phyloP scores from a whole-genome alignment of 139 green algal species.

The Chlorella vulgaris region DNA sequence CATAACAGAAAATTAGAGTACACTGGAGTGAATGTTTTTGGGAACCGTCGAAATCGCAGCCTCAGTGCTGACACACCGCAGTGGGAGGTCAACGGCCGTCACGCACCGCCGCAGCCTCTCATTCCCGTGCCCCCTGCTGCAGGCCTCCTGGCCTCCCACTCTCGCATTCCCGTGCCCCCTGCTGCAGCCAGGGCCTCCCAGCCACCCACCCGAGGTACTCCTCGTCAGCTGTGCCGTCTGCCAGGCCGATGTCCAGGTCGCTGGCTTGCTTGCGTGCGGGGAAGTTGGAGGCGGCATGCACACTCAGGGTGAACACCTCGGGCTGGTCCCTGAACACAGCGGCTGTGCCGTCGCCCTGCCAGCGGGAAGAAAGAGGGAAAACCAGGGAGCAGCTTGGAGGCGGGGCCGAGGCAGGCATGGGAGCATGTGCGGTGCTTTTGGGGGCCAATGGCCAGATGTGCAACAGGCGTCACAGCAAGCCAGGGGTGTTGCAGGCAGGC shows the following conservation, averaged over 20 bases:
- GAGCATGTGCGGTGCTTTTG: too few species aligned
- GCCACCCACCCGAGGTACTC: constrained; percentile 62
- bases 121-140: too few species aligned
- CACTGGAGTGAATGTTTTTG: too few species aligned
- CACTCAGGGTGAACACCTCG: constrained; percentile 70
- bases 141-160: too few species aligned
- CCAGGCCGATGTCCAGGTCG: constrained; percentile 74
- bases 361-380: background rate
- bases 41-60: too few species aligned
- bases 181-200: too few species aligned
- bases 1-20: background rate
- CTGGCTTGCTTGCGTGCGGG: constrained; percentile 78
- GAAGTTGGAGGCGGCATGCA: constrained; percentile 89
- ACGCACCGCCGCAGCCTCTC: too few species aligned
- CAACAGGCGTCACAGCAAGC: too few species aligned
- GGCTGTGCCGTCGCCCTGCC: constrained; percentile 74
- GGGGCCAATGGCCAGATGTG: too few species aligned
- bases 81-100: background rate
- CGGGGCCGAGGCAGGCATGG: too few species aligned
- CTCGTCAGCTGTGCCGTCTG: constrained; percentile 69
- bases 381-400: background rate
- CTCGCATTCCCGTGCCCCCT: too few species aligned
- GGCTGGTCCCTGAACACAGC: constrained; percentile 46
- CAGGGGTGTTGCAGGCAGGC: too few species aligned
- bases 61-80: background rate